Conservation (phyloP, 2,329 filamentous ascomycete genomes). For the Amphichorda felina region DNA sequence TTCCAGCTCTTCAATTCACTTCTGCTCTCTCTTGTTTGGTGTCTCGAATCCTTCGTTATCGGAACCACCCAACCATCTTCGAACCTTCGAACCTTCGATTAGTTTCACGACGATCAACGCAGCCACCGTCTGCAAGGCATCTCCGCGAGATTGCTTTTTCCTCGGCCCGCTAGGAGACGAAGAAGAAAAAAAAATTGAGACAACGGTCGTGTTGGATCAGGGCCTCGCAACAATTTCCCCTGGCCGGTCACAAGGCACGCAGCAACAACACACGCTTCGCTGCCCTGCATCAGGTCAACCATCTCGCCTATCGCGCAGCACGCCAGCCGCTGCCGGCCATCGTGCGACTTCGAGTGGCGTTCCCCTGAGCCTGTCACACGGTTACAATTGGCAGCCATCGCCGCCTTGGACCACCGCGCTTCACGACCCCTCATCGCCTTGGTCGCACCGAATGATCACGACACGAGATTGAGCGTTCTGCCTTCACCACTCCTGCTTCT, state of each 20-base stretch:
- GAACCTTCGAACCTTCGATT: too few species aligned
- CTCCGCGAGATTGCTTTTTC: conserved; percentile 1
- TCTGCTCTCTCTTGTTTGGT: neutral
- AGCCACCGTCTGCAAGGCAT: neutral
- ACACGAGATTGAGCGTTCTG: too few species aligned
- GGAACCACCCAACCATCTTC: too few species aligned
- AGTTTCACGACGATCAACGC: conserved; percentile 1
- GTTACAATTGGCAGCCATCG: too few species aligned
- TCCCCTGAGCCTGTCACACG: neutral
- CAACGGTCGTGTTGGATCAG: neutral
- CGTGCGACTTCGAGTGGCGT: neutral
- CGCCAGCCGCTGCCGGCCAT: neutral
- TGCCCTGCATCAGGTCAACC: neutral
- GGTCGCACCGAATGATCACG: too few species aligned
- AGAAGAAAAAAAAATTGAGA: conserved; percentile 1
- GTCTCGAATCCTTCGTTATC: too few species aligned
- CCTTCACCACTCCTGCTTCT: too few species aligned
- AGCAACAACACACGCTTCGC: neutral
- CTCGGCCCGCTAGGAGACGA: neutral
- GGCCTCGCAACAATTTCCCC: conserved; percentile 1
- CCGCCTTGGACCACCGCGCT: too few species aligned
- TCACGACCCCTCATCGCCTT: too few species aligned
- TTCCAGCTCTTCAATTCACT: neutral
- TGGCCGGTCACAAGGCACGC: neutral
- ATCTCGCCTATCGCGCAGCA: conserved; percentile 1